A percentile compares a stretch with the other conserved stretches of the same genome.
phyloP scores from a whole-genome alignment of 2,329 filamentous ascomycete genomes.

The Penicillium sp. region DNA sequence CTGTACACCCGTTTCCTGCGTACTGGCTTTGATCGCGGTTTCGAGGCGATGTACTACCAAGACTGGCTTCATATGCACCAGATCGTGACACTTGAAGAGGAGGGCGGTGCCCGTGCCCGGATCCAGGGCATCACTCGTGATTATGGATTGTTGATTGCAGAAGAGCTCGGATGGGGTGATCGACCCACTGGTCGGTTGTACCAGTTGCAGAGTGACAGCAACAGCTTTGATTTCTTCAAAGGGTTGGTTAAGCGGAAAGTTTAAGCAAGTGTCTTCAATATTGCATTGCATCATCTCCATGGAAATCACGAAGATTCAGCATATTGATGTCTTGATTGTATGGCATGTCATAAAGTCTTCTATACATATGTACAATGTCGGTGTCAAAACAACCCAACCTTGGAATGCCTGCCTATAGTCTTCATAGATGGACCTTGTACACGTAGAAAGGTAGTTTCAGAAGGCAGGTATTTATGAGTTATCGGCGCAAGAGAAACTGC shows the following conservation, averaged over 20 bases:
- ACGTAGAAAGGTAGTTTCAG: too few species aligned
- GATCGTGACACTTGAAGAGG: conserved; percentile 73
- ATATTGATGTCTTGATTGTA: background rate
- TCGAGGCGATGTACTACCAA: conserved; percentile 76
- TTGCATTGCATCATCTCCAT: background rate
- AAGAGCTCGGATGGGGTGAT: conserved; percentile 76
- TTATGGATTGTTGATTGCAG: conserved; percentile 81
- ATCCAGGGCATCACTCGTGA: conserved; percentile 89
- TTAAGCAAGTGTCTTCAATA: conserved; percentile 33
- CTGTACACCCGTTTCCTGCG: conserved; percentile 74
- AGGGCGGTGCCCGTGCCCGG: conserved; percentile 71
- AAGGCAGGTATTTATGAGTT: too few species aligned
- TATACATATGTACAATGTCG: conserved; percentile 15
- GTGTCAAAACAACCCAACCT: too few species aligned
- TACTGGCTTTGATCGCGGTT: conserved; percentile 69
- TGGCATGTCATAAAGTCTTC: background rate
- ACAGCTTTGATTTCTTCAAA: conserved; percentile 97
- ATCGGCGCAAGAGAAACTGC: too few species aligned
- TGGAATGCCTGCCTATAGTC: too few species aligned
- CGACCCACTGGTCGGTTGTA: conserved; percentile 74
- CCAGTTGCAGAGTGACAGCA: conserved; percentile 91
- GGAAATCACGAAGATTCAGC: background rate
- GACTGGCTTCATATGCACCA: conserved; percentile 84
- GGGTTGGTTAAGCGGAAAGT: conserved; percentile 81
- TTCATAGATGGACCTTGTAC: too few species aligned